These are phyloP conservation scores for Mucor indicus DNA, from an alignment of 371 early-diverging fungal genomes.

Conservation along the genomic window DNA sequence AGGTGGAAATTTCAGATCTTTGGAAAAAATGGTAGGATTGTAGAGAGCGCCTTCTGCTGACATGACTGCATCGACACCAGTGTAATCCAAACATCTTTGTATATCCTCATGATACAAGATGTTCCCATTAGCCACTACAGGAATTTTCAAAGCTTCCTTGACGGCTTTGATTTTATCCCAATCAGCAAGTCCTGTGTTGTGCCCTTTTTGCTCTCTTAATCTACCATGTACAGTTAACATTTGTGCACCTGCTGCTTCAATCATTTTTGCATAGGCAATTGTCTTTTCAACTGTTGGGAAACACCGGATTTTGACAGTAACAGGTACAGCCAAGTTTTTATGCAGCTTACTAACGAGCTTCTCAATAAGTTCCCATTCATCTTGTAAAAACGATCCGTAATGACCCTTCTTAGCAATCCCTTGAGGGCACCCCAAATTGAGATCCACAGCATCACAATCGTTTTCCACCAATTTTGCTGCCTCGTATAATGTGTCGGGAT, in stretches of 20 bases:
- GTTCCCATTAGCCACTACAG: slow-evolving; percentile 98
- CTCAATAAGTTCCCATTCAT: slow-evolving; percentile 92
- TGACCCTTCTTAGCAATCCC: slow-evolving; percentile 92
- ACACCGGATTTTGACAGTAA: slow-evolving; percentile 97
- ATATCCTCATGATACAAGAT: slow-evolving; percentile 92
- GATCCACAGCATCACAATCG: slow-evolving; percentile 94
- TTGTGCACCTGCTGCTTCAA: slow-evolving; percentile 92
- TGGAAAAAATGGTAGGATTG: slow-evolving; percentile 78
- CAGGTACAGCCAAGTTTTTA: slow-evolving; percentile 86
- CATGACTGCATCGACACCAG: slow-evolving; percentile 97
- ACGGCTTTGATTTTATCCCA: slow-evolving; percentile 95
- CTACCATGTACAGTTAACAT: slow-evolving; percentile 97
- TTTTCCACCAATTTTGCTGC: slow-evolving; percentile 87
- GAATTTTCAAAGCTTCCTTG: slow-evolving; percentile 83
- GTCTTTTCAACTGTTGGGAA: slow-evolving; percentile 92
- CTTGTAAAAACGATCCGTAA: slow-evolving; percentile 96
- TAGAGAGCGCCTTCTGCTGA: slow-evolving; percentile 89
- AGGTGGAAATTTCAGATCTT: slow-evolving; percentile 53
- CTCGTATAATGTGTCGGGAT: slow-evolving; percentile 79
- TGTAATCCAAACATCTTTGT: slow-evolving; percentile 80
- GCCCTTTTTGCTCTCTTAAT: slow-evolving; percentile 95
- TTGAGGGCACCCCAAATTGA: slow-evolving; percentile 98
- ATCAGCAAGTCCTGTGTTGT: slow-evolving; percentile 95
- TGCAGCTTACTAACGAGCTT: slow-evolving; percentile 75
- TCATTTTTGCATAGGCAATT: slow-evolving; percentile 95